These are phyloP conservation scores for Fusarium sp. DNA, from an alignment of 2,329 filamentous ascomycete species.

Conservation along the genomic window DNA sequence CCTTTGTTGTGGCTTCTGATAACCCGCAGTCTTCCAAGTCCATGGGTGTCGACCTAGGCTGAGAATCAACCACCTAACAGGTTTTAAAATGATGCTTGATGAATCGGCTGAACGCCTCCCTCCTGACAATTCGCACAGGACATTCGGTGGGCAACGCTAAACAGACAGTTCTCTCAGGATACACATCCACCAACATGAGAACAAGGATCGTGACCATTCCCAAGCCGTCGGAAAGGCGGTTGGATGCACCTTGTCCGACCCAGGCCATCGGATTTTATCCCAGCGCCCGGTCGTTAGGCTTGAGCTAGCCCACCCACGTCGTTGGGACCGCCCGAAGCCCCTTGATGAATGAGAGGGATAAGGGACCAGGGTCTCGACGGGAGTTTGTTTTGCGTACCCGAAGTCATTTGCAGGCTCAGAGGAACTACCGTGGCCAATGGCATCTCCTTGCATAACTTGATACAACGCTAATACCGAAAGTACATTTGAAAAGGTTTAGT, in stretches of 20 bases:
- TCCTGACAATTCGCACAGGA: background rate
- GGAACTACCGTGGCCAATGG: constrained; percentile 4
- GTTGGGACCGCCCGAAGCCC: constrained; percentile 27
- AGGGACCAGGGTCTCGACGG: background rate
- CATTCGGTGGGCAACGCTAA: background rate
- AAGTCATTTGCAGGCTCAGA: background rate
- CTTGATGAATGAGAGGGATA: background rate
- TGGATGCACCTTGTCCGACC: constrained; percentile 33
- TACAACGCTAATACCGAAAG: background rate
- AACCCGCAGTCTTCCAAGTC: background rate
- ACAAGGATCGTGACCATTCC: constrained; percentile 30
- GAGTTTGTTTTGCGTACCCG: background rate
- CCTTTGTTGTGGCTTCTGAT: constrained; percentile 11
- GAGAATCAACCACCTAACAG: background rate
- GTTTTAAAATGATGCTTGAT: background rate
- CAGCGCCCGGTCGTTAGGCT: constrained; percentile 30
- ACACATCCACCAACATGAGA: constrained; percentile 2
- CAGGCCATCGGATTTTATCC: constrained; percentile 41
- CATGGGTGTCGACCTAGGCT: background rate
- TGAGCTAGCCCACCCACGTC: constrained; percentile 37
- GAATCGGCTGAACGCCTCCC: background rate
- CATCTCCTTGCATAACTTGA: constrained; percentile 5
- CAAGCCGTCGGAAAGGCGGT: constrained; percentile 34
- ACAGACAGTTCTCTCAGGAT: background rate
- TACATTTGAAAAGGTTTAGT: background rate